phyloP scores from a whole-genome alignment of 257 asterid species.

The Lavandula angustifolia region DNA sequence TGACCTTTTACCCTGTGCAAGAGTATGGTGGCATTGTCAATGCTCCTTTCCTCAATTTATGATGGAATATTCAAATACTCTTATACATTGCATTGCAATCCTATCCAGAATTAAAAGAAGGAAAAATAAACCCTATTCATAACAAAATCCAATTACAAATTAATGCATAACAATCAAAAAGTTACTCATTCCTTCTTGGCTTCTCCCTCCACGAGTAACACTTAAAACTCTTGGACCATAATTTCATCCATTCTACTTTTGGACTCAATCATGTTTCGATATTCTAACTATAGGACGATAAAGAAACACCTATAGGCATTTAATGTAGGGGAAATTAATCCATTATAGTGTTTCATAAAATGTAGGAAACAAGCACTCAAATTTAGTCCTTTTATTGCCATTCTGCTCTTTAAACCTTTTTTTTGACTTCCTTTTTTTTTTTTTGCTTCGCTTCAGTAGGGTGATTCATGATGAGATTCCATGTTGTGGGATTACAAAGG shows the following conservation, averaged over 20 bases:
- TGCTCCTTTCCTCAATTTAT: no score
- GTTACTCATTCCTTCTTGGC: slow-evolving; percentile 2
- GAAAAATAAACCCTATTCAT: no score
- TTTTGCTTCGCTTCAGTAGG: slow-evolving; percentile 3
- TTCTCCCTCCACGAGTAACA: neutral
- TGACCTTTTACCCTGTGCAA: neutral
- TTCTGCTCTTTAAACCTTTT: slow-evolving; percentile 7
- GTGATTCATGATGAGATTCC: slow-evolving; percentile 2
- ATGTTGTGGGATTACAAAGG: slow-evolving; percentile 6
- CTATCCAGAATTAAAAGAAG: no score
- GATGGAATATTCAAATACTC: no score
- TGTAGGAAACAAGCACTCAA: slow-evolving; percentile 8
- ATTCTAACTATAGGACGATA: slow-evolving; percentile 7
- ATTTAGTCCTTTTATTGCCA: slow-evolving; percentile 17
- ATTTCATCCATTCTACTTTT: slow-evolving; percentile 11
- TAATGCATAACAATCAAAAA: slow-evolving; percentile 8
- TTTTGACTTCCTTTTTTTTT: neutral
- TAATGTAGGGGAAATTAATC: neutral
- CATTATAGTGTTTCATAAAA: neutral
- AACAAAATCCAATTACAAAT: neutral
- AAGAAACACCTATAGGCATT: neutral
- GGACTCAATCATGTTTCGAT: slow-evolving; percentile 13
- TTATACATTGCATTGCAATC: no score
- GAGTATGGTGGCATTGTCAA: slow-evolving; percentile 5
- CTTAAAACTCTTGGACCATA: neutral